Evolutionary conservation across 1,139 yeast species (phyloP).

Genomic region (Saccharomycopsis hybrid): DNA sequence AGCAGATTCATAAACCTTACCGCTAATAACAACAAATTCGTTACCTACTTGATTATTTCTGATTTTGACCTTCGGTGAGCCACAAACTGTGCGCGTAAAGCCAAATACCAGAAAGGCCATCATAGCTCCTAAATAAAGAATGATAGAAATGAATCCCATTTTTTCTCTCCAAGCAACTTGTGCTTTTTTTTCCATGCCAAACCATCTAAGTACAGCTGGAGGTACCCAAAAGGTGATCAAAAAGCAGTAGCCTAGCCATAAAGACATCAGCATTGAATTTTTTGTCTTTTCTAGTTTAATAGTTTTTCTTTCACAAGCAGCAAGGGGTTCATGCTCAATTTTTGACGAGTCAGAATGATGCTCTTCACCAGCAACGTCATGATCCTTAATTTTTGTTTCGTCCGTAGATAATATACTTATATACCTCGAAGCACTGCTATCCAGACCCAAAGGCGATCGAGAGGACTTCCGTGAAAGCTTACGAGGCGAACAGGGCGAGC

Average conservation of each 20-base stretch:
- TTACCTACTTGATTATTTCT: constrained; percentile 49
- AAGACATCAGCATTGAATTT: constrained; percentile 36
- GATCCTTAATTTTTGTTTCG: constrained; percentile 2
- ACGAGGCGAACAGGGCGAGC: constrained; percentile 12
- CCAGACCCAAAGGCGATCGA: constrained; percentile 20
- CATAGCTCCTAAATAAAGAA: constrained; percentile 64
- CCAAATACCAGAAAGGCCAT: constrained; percentile 90
- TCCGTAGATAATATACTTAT: neutral
- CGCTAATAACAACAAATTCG: constrained; percentile 72
- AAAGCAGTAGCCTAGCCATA: constrained; percentile 81
- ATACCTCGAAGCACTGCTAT: constrained; percentile 11
- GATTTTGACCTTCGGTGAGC: constrained; percentile 43
- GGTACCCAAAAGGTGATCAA: constrained; percentile 90
- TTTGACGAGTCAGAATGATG: constrained; percentile 22
- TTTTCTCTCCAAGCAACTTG: constrained; percentile 98
- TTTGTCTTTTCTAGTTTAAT: constrained; percentile 21
- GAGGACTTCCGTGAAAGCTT: constrained; percentile 10
- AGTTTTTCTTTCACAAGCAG: constrained; percentile 12
- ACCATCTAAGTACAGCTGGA: constrained; percentile 57
- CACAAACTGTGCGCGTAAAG: constrained; percentile 80
- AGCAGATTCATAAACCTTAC: constrained; percentile 72
- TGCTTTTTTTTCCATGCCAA: constrained; percentile 72
- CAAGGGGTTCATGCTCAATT: constrained; percentile 5
- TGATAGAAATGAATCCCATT: constrained; percentile 73
- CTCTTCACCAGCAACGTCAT: constrained; percentile 20